Percentiles rank a stretch among this genome's conserved stretches.
Conservation (phyloP, 805 yeast genomes). For the Candida ascalaphidarum region DNA sequence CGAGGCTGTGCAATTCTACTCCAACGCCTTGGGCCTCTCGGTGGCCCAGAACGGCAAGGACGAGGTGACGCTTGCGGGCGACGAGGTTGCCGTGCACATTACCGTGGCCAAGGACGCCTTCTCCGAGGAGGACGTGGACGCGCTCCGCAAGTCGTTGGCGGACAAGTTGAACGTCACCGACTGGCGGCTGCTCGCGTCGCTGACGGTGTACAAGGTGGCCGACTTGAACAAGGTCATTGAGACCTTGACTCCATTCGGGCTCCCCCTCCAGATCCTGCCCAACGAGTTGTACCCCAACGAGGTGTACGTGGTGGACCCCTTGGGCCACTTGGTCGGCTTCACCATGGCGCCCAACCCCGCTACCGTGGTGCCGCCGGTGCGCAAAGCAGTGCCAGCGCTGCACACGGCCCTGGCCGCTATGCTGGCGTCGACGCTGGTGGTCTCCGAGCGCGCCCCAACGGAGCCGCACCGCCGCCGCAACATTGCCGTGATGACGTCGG, state of each 20-base stretch:
- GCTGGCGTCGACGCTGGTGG: not conserved
- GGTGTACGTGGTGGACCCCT: constrained; percentile 66
- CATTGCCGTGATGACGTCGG: constrained; percentile 95
- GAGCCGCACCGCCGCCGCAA: constrained; percentile 31
- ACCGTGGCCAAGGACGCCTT: constrained; percentile 8
- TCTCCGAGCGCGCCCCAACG: not conserved
- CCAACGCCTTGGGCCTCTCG: constrained; percentile 30
- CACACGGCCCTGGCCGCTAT: no score
- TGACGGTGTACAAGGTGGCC: constrained; percentile 38
- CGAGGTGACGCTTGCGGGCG: constrained; percentile 13
- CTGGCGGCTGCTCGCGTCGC: constrained; percentile 40
- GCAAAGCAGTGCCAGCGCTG: constrained; percentile 15
- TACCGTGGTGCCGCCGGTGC: constrained; percentile 37
- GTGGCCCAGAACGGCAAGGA: constrained; percentile 13
- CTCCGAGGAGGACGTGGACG: constrained; percentile 10
- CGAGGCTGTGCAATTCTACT: constrained; percentile 50
- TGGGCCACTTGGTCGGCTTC: constrained; percentile 78
- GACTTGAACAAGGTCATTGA: constrained; percentile 30
- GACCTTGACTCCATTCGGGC: constrained; percentile 18
- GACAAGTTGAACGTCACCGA: constrained; percentile 23
- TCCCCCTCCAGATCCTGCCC: constrained; percentile 54
- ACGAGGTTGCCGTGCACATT: constrained; percentile 13
- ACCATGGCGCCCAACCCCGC: constrained; percentile 53
- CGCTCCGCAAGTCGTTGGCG: constrained; percentile 5
- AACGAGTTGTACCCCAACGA: constrained; percentile 53